These are phyloP conservation scores for Avicennia marina DNA, from an alignment of 257 asterid species.

Conservation along the genomic window DNA sequence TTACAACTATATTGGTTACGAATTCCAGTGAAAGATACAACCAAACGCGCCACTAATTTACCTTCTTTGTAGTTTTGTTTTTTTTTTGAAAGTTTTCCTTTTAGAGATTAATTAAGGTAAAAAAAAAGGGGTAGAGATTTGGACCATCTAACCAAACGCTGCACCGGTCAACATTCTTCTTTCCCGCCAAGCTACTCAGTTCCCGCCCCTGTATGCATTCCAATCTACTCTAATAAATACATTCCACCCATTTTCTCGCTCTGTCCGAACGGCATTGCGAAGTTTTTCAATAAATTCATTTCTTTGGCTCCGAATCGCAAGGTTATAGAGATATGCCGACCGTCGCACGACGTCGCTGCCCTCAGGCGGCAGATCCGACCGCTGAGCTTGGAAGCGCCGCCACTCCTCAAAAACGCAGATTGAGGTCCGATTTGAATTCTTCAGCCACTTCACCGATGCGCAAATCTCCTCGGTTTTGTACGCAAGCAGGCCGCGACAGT, in stretches of 20 bases:
- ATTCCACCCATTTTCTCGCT: background rate
- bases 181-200: conserved; percentile 25
- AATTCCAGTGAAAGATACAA: no score
- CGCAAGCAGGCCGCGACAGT: conserved; percentile 38
- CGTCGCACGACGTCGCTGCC: conserved; percentile 35
- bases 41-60: no score
- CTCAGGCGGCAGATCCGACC: conserved; percentile 22
- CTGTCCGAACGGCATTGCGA: background rate
- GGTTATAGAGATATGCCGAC: conserved; percentile 42
- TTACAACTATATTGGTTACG: no score
- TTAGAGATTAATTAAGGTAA: no score
- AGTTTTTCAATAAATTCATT: background rate
- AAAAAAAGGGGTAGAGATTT: no score
- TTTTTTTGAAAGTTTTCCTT: no score
- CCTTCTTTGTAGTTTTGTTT: no score
- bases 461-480: conserved; percentile 59
- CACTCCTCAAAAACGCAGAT: conserved; percentile 49
- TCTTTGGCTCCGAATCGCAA: background rate
- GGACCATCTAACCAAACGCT: background rate
- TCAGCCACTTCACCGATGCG: conserved; percentile 30
- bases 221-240: background rate
- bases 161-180: no score
- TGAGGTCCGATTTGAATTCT: conserved; percentile 48
- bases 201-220: conserved; percentile 27
- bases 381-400: conserved; percentile 21